Percentiles rank a stretch among this genome's conserved stretches.
These are phyloP conservation scores for Osmanthus fragrans DNA, from an alignment of 257 asterid species.

Conservation along the genomic window DNA sequence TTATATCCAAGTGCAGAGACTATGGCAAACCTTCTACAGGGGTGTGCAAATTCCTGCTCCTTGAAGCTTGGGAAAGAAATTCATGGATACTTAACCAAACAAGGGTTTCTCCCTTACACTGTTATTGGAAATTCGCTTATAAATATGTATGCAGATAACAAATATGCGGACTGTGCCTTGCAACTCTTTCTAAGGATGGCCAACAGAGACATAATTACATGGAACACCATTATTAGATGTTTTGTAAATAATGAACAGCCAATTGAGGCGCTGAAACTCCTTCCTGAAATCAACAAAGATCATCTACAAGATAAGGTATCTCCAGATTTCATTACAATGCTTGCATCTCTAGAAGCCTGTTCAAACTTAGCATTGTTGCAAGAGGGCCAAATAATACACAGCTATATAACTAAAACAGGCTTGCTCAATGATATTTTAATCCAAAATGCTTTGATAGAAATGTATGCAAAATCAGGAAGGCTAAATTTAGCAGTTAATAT, in stretches of 20 bases:
- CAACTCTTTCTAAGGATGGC: constrained; percentile 36
- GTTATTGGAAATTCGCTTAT: constrained; percentile 46
- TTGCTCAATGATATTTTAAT: constrained; percentile 36
- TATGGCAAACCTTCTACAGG: constrained; percentile 47
- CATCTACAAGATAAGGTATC: constrained; percentile 17
- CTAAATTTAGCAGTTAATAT: constrained; percentile 34
- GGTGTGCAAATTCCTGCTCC: constrained; percentile 30
- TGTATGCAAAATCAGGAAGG: constrained; percentile 50
- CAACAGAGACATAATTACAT: constrained; percentile 40
- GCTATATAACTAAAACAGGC: constrained; percentile 40
- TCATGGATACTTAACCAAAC: constrained; percentile 49
- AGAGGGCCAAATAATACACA: constrained; percentile 41
- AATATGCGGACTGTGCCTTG: constrained; percentile 25
- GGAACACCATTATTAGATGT: constrained; percentile 52
- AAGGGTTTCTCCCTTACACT: constrained; percentile 36
- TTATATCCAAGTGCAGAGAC: constrained; percentile 41
- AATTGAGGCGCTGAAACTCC: constrained; percentile 31
- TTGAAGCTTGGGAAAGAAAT: constrained; percentile 36
- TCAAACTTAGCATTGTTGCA: constrained; percentile 33
- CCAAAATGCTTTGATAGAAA: constrained; percentile 51
- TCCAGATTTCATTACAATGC: constrained; percentile 47
- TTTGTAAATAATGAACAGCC: constrained; percentile 40
- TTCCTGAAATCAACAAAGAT: constrained; percentile 31
- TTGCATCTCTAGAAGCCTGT: constrained; percentile 45
- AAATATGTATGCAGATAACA: constrained; percentile 41